phyloP scores from a whole-genome alignment of 306 rosid species.

The Hippophae tibetana region DNA sequence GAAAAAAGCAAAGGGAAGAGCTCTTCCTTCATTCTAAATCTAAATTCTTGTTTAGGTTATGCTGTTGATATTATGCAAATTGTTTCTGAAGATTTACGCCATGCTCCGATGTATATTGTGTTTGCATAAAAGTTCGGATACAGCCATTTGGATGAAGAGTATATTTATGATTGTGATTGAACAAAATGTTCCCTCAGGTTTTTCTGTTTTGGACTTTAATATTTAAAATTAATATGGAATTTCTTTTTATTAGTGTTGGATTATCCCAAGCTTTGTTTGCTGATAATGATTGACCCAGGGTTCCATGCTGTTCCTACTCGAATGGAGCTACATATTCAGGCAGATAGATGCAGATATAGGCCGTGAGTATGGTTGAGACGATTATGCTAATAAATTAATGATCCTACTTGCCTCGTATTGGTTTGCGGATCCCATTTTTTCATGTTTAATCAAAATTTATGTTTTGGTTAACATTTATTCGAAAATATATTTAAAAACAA shows the following conservation, averaged over 20 bases:
- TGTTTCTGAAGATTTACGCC: conserved; percentile 35
- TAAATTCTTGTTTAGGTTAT: conserved; percentile 24
- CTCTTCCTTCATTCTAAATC: conserved; percentile 33
- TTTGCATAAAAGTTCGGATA: conserved; percentile 22
- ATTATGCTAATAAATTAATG: no score
- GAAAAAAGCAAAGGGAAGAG: conserved; percentile 5
- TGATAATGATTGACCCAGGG: no score
- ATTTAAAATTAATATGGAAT: not conserved
- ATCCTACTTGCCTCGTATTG: no score
- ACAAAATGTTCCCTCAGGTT: conserved; percentile 19
- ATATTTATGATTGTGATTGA: conserved; percentile 33
- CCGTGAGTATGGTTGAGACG: no score
- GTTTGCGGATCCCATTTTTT: no score
- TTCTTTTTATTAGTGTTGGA: not conserved
- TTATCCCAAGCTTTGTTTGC: no score
- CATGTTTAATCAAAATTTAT: no score
- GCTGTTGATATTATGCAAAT: conserved; percentile 49
- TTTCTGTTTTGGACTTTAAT: conserved; percentile 2
- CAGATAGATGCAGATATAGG: no score
- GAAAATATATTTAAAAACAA: no score
- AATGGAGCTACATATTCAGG: no score
- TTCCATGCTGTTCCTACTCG: no score
- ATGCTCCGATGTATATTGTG: conserved; percentile 30
- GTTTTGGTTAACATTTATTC: no score
- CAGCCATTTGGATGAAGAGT: conserved; percentile 29